Percentiles rank a stretch among this genome's conserved stretches.
phyloP scores from a whole-genome alignment of 371 early-diverging fungal species.

The Haplosporangium sp. region DNA sequence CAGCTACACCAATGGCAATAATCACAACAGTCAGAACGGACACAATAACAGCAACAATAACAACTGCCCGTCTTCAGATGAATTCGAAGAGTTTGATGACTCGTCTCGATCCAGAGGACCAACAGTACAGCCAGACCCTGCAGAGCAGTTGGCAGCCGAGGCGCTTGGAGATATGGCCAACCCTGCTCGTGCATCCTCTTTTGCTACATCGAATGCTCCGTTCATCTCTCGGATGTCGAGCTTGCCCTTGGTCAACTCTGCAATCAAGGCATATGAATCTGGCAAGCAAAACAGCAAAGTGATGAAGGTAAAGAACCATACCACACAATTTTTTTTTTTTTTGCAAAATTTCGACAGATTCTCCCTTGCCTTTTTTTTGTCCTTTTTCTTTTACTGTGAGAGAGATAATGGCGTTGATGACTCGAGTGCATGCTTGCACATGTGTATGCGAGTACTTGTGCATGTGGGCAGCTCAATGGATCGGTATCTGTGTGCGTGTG shows the following conservation, averaged over 20 bases:
- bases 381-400: background rate
- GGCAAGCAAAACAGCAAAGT: constrained; percentile 79
- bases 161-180: constrained; percentile 71
- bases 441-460: constrained; percentile 1
- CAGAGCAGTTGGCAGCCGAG: constrained; percentile 74
- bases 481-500: no score
- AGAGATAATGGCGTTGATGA: no score
- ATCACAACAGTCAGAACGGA: background rate
- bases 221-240: constrained; percentile 83
- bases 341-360: no score
- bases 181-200: constrained; percentile 24
- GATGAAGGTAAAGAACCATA: constrained; percentile 72
- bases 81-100: constrained; percentile 35
- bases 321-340: no score
- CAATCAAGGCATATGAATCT: constrained; percentile 80
- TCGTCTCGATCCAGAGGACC: constrained; percentile 14
- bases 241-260: constrained; percentile 82
- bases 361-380: background rate
- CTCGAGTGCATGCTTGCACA: background rate
- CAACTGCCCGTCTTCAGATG: constrained; percentile 30
- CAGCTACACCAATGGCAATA: constrained; percentile 6
- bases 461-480: background rate
- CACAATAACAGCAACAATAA: constrained; percentile 6
- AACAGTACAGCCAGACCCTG: constrained; percentile 35
- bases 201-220: constrained; percentile 44